Evolutionary conservation across 495 filamentous ascomycete species (phyloP), one percentile per base, ranked within the genome.

Genomic region (Podospora comata): DNA sequence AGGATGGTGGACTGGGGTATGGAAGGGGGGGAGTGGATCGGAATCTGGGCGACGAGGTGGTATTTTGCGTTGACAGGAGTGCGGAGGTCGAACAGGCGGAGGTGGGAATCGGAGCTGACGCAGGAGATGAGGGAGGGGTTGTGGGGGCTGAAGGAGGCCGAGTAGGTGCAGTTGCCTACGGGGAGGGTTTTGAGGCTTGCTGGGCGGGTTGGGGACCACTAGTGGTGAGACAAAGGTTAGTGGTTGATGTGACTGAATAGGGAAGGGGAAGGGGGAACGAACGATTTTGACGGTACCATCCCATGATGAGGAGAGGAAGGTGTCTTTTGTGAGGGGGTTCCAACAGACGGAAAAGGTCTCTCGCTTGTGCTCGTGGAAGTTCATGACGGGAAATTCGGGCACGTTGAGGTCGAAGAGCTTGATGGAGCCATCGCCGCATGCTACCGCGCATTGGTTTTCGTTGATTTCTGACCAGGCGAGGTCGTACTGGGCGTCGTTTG

Each of bases 401-500:
- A 92, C 80, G 16, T 83, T 85, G 68, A 90, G 83, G 80, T 99
- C 95, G 81, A 93, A 99, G 60, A 99, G 88, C 80, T 97, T 97
- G 76, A 99, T 85, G 67, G 90, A 92, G 65, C 95, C 95, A 78
- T 99, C 95, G 66, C 95, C 95, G 48, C 88, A 89, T 2, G 91
- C 96, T 3, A 90, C 87, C 18, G 93, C 86, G 69, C 97, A 83
- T 80, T 99, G 95, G 78, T 95, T 92, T 82, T 97, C 93, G 84
- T 99, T 91, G 64, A 90, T 84, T 80, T 99, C 95, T 66, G 92
- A 96, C 93, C 94, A 97, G 69, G 92, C 84, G 54, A 92, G 84
- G 79, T 99, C 95, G 79, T 93, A 99, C 72, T 97, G 90, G 55
- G 92, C 90, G 77, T 98, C 96, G 83, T 97, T 95, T 44, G 95